Conservation (phyloP, 2,329 filamentous ascomycete species). For the Didymella glomerata region DNA sequence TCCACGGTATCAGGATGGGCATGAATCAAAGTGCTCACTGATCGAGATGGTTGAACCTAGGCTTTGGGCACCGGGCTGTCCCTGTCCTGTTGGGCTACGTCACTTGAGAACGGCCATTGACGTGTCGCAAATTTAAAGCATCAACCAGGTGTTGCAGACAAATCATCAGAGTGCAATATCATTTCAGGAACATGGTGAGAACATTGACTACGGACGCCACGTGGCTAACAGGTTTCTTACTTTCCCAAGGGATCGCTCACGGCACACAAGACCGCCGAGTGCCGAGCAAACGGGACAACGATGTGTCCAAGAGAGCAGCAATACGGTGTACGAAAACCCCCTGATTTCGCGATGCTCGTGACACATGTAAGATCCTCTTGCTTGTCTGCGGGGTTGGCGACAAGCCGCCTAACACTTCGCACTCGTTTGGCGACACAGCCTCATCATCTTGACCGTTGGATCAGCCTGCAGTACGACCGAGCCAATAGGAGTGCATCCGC, state of each 20-base stretch:
- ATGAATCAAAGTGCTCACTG: conserved; percentile 5
- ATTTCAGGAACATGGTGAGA: conserved; percentile 1
- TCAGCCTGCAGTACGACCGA: conserved; percentile 9
- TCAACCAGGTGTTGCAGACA: conserved; percentile 5
- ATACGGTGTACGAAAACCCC: conserved; percentile 16
- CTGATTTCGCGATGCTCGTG: conserved; percentile 9
- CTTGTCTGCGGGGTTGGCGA: conserved; percentile 13
- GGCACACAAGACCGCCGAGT: conserved; percentile 24
- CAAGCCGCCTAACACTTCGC: conserved; percentile 17
- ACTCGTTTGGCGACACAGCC: conserved; percentile 22
- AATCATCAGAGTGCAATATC: neutral
- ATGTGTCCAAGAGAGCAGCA: conserved; percentile 13
- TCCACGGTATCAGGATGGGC: conserved; percentile 5
- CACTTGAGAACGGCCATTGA: neutral
- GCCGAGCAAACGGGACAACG: conserved; percentile 17
- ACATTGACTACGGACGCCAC: conserved; percentile 10
- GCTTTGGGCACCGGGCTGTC: conserved; percentile 4
- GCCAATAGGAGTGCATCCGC: conserved; percentile 7
- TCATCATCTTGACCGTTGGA: conserved; percentile 22
- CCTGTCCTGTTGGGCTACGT: conserved; percentile 4
- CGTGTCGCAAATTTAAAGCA: conserved; percentile 4
- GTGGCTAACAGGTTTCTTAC: conserved; percentile 15
- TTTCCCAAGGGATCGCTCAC: conserved; percentile 11
- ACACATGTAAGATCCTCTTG: conserved; percentile 6
- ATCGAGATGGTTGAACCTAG: conserved; percentile 9